Conservation (phyloP, 257 asterid species). For the Solanum boliviense region DNA sequence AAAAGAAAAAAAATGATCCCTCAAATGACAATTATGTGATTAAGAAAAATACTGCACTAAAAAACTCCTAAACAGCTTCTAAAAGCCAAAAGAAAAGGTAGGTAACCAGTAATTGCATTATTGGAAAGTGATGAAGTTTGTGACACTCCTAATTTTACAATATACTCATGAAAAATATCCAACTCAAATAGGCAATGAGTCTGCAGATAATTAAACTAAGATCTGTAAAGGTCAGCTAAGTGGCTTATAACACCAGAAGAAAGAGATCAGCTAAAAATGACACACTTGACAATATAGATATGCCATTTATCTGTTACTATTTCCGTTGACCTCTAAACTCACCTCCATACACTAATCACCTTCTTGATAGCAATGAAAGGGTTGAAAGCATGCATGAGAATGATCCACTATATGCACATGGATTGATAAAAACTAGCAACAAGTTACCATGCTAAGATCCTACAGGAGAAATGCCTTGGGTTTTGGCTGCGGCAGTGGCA, state of each 20-base stretch:
- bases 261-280: neutral
- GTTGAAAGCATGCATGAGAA: neutral
- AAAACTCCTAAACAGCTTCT: neutral
- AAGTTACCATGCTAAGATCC: constrained; percentile 34
- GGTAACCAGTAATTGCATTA: neutral
- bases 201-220: neutral
- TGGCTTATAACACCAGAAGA: neutral
- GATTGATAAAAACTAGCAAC: neutral
- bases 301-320: constrained; percentile 3
- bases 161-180: neutral
- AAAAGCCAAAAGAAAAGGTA: neutral
- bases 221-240: neutral
- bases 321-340: neutral
- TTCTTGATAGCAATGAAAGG: constrained; percentile 5
- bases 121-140: neutral
- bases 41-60: neutral
- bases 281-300: constrained; percentile 11
- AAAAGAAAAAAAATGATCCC: neutral
- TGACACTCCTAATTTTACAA: neutral
- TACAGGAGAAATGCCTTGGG: constrained; percentile 63
- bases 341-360: constrained; percentile 12
- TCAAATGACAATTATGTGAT: neutral
- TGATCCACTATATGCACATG: constrained; percentile 28
- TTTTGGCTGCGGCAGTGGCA: constrained; percentile 56
- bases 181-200: neutral